A percentile compares a stretch with the other conserved stretches of the same genome.
phyloP scores from a whole-genome alignment of 2,329 filamentous ascomycete genomes.

The Fusarium drepaniforme region DNA sequence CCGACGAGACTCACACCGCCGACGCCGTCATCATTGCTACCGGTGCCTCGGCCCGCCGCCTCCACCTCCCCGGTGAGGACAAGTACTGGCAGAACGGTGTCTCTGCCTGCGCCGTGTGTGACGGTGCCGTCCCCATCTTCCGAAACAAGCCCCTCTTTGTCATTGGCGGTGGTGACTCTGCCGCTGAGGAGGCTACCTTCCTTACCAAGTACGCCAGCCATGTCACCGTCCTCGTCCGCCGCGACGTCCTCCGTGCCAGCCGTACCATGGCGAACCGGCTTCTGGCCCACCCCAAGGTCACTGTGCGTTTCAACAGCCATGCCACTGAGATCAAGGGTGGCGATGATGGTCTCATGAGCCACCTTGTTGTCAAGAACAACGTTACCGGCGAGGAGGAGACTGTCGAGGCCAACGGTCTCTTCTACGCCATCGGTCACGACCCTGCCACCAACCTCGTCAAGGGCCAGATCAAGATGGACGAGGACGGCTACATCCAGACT shows the following conservation, averaged over 20 bases:
- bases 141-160: conserved; percentile 95
- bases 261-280: conserved; percentile 93
- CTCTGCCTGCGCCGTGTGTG: conserved; percentile 96
- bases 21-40: conserved; percentile 95
- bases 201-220: conserved; percentile 97
- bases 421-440: conserved; percentile 98
- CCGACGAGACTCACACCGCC: conserved; percentile 86
- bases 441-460: conserved; percentile 93
- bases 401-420: conserved; percentile 91
- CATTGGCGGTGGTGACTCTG: conserved; percentile 96
- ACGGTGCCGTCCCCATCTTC: conserved; percentile 97
- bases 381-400: conserved; percentile 82
- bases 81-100: conserved; percentile 98
- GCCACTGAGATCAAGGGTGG: conserved; percentile 89
- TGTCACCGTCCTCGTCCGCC: conserved; percentile 92
- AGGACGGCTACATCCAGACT: conserved; percentile 91
- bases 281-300: conserved; percentile 87
- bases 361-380: conserved; percentile 85
- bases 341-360: conserved; percentile 87
- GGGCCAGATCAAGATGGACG: conserved; percentile 88
- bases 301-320: conserved; percentile 86
- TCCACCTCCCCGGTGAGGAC: conserved; percentile 88
- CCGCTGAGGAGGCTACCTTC: conserved; percentile 97
- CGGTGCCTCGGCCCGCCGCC: conserved; percentile 88
- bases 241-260: conserved; percentile 86